These are phyloP conservation scores for Aquilaria yunnanensis DNA, from an alignment of 345 rosid species.

Conservation along the genomic window DNA sequence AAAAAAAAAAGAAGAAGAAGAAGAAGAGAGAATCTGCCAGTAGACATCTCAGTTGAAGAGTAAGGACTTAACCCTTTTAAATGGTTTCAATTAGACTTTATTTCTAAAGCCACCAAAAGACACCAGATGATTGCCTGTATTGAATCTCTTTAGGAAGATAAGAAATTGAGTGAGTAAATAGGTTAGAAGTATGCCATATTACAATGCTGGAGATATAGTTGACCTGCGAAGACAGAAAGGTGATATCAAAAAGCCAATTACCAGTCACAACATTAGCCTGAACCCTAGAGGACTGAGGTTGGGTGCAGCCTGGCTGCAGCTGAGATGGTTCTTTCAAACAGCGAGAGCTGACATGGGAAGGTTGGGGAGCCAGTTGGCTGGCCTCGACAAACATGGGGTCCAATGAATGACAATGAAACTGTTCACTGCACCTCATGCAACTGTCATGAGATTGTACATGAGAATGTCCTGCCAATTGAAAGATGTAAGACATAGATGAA, in stretches of 20 bases:
- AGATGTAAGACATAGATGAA: background rate
- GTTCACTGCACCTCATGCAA: constrained; percentile 3
- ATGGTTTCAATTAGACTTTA: too few relatives aligned
- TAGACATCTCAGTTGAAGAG: too few relatives aligned
- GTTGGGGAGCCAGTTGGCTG: background rate
- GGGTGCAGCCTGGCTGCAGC: constrained; percentile 4
- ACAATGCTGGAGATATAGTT: too few relatives aligned
- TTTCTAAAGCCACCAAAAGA: too few relatives aligned
- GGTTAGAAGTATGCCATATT: too few relatives aligned
- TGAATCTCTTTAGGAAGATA: background rate
- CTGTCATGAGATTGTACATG: background rate
- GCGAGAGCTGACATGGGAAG: constrained; percentile 1
- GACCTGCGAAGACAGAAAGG: background rate
- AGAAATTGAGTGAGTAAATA: too few relatives aligned
- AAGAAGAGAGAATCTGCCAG: too few relatives aligned
- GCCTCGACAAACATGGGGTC: background rate
- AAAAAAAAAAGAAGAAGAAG: too few relatives aligned
- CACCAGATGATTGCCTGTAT: too few relatives aligned
- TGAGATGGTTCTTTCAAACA: constrained; percentile 2
- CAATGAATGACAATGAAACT: constrained; percentile 3
- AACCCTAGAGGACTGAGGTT: constrained; percentile 9
- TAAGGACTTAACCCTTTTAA: too few relatives aligned
- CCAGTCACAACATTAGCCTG: constrained; percentile 6
- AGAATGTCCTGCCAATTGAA: constrained; percentile 6
- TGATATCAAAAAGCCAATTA: constrained; percentile 6